Evolutionary conservation across 1,284 basidiomycete genomes (phyloP).

Genomic region (Boletus mariae): DNA sequence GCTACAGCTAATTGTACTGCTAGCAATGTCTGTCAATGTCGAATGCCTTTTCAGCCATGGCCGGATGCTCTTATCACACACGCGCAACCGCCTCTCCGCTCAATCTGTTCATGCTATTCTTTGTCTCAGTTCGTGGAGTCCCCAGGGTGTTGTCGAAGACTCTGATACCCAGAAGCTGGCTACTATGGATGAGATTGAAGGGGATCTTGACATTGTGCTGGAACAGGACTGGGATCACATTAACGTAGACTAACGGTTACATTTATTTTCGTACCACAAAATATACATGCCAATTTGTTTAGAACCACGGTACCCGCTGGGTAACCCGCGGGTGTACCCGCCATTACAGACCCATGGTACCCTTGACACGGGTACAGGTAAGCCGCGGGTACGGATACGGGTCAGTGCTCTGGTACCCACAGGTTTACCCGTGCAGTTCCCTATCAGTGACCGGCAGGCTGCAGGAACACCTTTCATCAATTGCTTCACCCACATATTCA

Average conservation of each 20-base stretch:
- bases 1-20: background rate
- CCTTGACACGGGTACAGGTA: background rate
- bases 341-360: background rate
- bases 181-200: background rate
- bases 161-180: background rate
- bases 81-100: background rate
- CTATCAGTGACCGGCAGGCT: no score
- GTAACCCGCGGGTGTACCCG: background rate
- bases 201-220: background rate
- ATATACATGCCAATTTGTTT: background rate
- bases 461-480: no score
- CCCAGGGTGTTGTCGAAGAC: background rate
- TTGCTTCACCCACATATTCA: no score
- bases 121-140: background rate
- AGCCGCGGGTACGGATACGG: background rate
- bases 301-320: no score
- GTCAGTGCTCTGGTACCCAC: background rate
- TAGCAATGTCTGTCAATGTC: background rate
- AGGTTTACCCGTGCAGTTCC: background rate
- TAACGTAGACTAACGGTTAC: background rate
- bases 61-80: background rate
- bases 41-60: background rate
- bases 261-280: no score
- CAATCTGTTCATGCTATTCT: background rate
- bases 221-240: background rate